These are phyloP conservation scores for Blechomonas ayalai DNA, from an alignment of 208 protist genomes.

Conservation along the genomic window DNA sequence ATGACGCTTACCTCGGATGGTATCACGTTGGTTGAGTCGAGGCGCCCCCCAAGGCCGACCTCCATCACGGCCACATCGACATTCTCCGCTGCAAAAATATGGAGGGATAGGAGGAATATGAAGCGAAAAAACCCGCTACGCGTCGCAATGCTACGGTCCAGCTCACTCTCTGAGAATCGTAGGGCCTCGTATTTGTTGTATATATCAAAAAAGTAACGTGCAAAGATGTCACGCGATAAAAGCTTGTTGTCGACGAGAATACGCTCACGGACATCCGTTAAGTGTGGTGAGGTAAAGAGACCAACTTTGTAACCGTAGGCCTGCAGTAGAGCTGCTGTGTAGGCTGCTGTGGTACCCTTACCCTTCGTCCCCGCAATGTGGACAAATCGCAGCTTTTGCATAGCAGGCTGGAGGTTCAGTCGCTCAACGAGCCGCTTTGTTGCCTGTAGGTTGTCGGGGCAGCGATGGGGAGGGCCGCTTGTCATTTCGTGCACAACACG, in stretches of 20 bases:
- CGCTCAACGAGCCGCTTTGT: conserved; percentile 49
- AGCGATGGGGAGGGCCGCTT: conserved; percentile 19
- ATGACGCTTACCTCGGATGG: conserved; percentile 80
- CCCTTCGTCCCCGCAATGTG: conserved; percentile 92
- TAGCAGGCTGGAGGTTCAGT: conserved; percentile 89
- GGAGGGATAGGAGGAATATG: conserved; percentile 77
- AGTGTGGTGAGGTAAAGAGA: conserved; percentile 89
- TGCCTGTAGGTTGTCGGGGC: conserved; percentile 88
- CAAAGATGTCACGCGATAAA: conserved; percentile 58
- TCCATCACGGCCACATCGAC: conserved; percentile 92
- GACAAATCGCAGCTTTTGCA: conserved; percentile 91
- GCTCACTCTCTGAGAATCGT: conserved; percentile 38
- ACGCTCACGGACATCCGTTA: conserved; percentile 81
- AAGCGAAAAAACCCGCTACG: conserved; percentile 78
- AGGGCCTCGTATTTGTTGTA: conserved; percentile 44
- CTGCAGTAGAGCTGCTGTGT: conserved; percentile 73
- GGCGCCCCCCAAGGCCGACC: conserved; percentile 90
- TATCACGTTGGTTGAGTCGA: conserved; percentile 92
- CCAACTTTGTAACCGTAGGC: conserved; percentile 80
- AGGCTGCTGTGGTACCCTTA: conserved; percentile 84
- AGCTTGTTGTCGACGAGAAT: conserved; percentile 71
- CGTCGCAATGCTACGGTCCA: conserved; percentile 33
- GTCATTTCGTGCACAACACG: conserved; percentile 43
- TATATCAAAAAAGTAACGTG: conserved; percentile 73
- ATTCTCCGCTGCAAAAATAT: conserved; percentile 64